Base-by-base conservation (phyloP, 345 rosid species). In the Pugionium cornutum region DNA sequence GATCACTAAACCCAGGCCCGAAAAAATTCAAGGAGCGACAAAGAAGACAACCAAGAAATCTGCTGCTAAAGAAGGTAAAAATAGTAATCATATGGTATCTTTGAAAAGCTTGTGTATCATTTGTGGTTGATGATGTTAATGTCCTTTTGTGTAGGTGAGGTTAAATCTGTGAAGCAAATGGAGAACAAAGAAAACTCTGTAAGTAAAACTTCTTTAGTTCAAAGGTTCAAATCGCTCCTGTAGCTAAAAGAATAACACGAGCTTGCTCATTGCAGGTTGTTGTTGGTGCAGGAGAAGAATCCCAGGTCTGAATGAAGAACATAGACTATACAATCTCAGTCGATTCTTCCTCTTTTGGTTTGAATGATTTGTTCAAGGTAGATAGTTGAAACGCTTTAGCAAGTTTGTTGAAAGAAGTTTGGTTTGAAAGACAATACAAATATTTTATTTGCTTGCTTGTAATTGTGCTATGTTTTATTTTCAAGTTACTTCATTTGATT, bases 141-240 rank as follows among this genome's bases (percentile, higher is more conserved):
- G 29, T 39, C 59, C 9, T 46, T 61, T 40, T 34, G 47, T 51
- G 43, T 82, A 84, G 97, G 80, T 79, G 54, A 69, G n/a, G 74
- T 52, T 36, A 61, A 76, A 70, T 73, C 86, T 59, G 33, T 78
- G 51, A 66, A 65, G 53, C 72, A 71, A 53, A 65, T 70, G 35
- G 96, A 83, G 79, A 80, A 92, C 81, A 92, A 92, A 75, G 97
- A 92, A 78, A 92, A 89, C 61, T 47, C 60, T 33, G 73, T 53
- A 2, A 67, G 73, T 39, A 26, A 18, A 32, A 25, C 50, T 45
- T 36, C 1, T 27, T 5, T 2, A 28, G 66, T 40, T 58, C 39
- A 44, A 2, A 36, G 7, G 6, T 49, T 57, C 1, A 0, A 42
- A 18, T 30, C 7, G 8, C 27, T 29, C 10, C 4, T 52, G 18